Evolutionary conservation across 805 yeast genomes (phyloP).

Genomic region (Lachancea fermentati): DNA sequence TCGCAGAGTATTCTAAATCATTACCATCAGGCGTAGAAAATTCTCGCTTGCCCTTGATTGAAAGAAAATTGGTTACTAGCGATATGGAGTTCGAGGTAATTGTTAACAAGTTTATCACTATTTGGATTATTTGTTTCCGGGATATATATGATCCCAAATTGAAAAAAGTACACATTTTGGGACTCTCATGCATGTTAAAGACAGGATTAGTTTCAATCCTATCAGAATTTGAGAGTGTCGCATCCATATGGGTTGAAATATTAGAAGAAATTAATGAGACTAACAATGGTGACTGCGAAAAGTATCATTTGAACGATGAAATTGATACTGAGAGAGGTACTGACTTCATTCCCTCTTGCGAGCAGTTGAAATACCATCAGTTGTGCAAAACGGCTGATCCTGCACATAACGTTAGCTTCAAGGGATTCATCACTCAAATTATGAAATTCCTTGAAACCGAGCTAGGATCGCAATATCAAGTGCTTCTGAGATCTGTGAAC

Average conservation of each 20-base stretch:
- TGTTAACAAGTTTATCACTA: constrained; percentile 27
- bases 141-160: constrained; percentile 70
- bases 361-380: constrained; percentile 39
- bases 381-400: constrained; percentile 41
- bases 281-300: constrained; percentile 48
- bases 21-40: constrained; percentile 21
- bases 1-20: constrained; percentile 22
- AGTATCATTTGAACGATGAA: constrained; percentile 42
- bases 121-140: constrained; percentile 42
- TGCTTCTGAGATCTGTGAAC: constrained; percentile 19
- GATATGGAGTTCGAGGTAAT: constrained; percentile 26
- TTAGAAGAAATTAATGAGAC: constrained; percentile 73
- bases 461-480: constrained; percentile 23
- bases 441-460: constrained; percentile 23
- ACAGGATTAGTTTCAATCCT: constrained; percentile 31
- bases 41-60: constrained; percentile 16
- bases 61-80: constrained; percentile 19
- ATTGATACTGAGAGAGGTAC: constrained; percentile 30
- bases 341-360: constrained; percentile 33
- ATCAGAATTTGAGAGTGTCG: constrained; percentile 32
- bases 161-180: constrained; percentile 63
- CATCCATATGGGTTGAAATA: constrained; percentile 43
- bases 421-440: constrained; percentile 37
- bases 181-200: constrained; percentile 47
- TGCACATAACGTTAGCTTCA: constrained; percentile 48